Evolutionary conservation across 139 green algal genomes (phyloP).

Genomic region (Picochlorum sp.): DNA sequence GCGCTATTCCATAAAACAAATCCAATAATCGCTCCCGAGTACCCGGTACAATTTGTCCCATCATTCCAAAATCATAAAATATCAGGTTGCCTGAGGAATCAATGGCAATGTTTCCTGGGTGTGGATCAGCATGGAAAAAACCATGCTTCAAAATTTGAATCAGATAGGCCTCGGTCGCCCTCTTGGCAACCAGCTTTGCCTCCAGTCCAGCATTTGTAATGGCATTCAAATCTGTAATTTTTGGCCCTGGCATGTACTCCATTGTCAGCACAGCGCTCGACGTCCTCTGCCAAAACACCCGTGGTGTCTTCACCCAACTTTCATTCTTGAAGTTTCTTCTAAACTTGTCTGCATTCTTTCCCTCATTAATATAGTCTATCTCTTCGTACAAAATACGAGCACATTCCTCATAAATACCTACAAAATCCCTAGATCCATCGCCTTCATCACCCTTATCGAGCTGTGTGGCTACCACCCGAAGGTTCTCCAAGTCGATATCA

Average conservation of each 20-base stretch:
- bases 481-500: conserved; percentile 96
- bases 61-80: conserved; percentile 53
- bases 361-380: conserved; percentile 57
- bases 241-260: conserved; percentile 88
- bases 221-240: conserved; percentile 56
- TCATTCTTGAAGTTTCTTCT: conserved; percentile 61
- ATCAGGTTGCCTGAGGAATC: conserved; percentile 18
- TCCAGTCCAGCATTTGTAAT: conserved; percentile 44
- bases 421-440: conserved; percentile 29
- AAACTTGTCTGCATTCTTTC: conserved; percentile 43
- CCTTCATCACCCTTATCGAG: conserved; percentile 39
- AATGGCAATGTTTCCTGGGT: conserved; percentile 36
- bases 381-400: conserved; percentile 38
- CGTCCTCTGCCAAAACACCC: conserved; percentile 79
- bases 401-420: conserved; percentile 46
- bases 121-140: conserved; percentile 45
- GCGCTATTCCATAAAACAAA: conserved; percentile 62
- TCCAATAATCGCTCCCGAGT: conserved; percentile 36
- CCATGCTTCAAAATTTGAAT: conserved; percentile 45
- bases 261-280: conserved; percentile 73
- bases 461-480: conserved; percentile 77
- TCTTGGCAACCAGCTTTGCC: conserved; percentile 20
- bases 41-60: conserved; percentile 31
- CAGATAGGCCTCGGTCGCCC: conserved; percentile 45
- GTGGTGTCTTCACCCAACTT: conserved; percentile 51